These are phyloP conservation scores for Stentor coeruleus DNA, from an alignment of 73 alveolate genomes.

Conservation along the genomic window DNA sequence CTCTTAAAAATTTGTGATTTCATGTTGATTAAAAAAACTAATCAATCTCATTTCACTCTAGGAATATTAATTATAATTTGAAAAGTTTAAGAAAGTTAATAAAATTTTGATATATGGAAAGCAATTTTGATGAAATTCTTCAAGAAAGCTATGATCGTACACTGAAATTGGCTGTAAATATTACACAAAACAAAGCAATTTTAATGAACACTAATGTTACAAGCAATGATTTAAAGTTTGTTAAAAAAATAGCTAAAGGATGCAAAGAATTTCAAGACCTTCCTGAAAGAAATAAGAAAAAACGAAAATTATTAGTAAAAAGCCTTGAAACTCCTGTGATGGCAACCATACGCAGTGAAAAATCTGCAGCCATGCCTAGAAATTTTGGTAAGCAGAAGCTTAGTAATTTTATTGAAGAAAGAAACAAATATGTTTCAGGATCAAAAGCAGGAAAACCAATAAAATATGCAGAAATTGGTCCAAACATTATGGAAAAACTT, in stretches of 20 bases:
- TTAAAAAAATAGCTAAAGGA: neutral
- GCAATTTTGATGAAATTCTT: slow-evolving; percentile 4
- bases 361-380: neutral
- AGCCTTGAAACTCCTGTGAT: neutral
- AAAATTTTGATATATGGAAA: too few relatives aligned
- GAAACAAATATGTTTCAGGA: neutral
- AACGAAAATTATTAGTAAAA: neutral
- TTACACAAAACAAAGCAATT: neutral
- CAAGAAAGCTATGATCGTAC: neutral
- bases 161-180: slow-evolving; percentile 4
- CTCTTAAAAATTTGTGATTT: too few relatives aligned
- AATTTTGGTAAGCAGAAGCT: slow-evolving; percentile 5
- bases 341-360: neutral
- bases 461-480: neutral
- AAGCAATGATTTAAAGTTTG: neutral
- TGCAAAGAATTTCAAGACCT: neutral
- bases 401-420: neutral
- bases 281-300: neutral
- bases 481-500: neutral
- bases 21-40: too few relatives aligned
- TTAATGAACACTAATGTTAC: neutral
- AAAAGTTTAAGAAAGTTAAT: too few relatives aligned
- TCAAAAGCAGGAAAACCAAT: slow-evolving; percentile 7
- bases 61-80: too few relatives aligned
- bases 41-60: too few relatives aligned